Base-by-base conservation (phyloP, 345 rosid genomes). In the Gossypium ekmanianum region DNA sequence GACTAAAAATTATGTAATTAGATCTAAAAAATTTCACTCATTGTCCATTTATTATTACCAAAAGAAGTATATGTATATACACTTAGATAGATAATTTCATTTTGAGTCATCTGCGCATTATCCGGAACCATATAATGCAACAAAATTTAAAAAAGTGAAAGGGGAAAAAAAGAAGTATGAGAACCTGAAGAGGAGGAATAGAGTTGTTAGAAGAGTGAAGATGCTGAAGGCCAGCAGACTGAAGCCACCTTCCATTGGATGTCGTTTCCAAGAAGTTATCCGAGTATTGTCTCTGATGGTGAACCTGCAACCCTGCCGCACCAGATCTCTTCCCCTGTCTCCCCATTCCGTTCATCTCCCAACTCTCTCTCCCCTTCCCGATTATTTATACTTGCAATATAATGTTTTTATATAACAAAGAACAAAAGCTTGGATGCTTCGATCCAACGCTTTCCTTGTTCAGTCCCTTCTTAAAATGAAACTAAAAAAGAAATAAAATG, bases 241-340 rank as follows among this genome's bases (percentile, higher is more conserved):
- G 98, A 68, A 94, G 95, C 98, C 98, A 94, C 77, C 95, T 79
- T 47, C 90, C 94, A 79, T 89, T 94, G 27, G 97, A 87, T 12
- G 95, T 83, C 77, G 84, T 79, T 18, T 94, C 98, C 75, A 88
- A 62, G 73, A 87, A 88, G 85, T 86, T 85, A 77, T 91, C 94
- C 14, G 98, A 92, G 82, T 84, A 76, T 81, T 94, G 97, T 52
- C 94, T 83, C 85, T 94, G 98, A 72, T 92, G 98, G 74, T 90
- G 97, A 78, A 75, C 80, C 75, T 90, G 97, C 72, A 84, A 85
- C 75, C 88, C 87, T 58, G 93, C 77, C 20, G 86, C 82, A 52
- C 91, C 91, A 78, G 98, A 94, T 90, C 98, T 90, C 93, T 87
- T 90, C 79, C 85, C 86, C 78, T 83, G 90, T 77, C 90, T 85